A percentile compares a stretch with the other conserved stretches of the same genome.
phyloP scores from a whole-genome alignment of 2,329 filamentous ascomycete genomes.

The Botrytis aclada region DNA sequence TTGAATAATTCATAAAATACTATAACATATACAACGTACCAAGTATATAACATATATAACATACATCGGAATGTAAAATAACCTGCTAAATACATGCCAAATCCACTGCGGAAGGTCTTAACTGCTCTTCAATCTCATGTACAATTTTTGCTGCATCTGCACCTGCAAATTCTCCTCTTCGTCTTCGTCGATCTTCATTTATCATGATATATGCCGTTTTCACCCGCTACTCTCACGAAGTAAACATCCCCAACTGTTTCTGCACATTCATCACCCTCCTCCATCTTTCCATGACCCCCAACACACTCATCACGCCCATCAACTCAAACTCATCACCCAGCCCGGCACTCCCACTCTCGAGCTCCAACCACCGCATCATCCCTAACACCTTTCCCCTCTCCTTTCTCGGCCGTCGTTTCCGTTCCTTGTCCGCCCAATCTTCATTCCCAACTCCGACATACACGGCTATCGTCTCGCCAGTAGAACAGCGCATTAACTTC shows the following conservation, averaged over 20 bases:
- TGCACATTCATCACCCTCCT: slow-evolving; percentile 25
- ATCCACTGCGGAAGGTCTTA: not conserved
- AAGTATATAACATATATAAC: not conserved
- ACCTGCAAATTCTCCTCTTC: not conserved
- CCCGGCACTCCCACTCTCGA: slow-evolving; percentile 22
- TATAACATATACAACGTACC: not conserved
- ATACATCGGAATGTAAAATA: slow-evolving; percentile 10
- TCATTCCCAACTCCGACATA: slow-evolving; percentile 29
- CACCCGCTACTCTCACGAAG: not conserved
- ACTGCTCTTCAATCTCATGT: not conserved
- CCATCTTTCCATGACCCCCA: slow-evolving; percentile 30
- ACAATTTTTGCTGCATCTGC: not conserved
- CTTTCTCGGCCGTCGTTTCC: slow-evolving; percentile 28
- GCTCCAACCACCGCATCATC: slow-evolving; percentile 13
- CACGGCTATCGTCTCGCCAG: slow-evolving; percentile 32
- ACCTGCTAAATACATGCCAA: slow-evolving; percentile 4
- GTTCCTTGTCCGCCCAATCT: slow-evolving; percentile 19
- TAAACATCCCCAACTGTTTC: slow-evolving; percentile 21
- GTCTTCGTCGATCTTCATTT: not conserved
- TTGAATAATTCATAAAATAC: not conserved
- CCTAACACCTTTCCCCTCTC: slow-evolving; percentile 8
- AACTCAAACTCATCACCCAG: slow-evolving; percentile 32
- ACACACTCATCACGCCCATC: slow-evolving; percentile 30
- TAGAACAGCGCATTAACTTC: slow-evolving; percentile 30
- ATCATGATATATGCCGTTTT: not conserved